Evolutionary conservation across 192 early-diverging fungal species (phyloP), one percentile per base, ranked within the genome.

Genomic region (Pilaira anomala): DNA sequence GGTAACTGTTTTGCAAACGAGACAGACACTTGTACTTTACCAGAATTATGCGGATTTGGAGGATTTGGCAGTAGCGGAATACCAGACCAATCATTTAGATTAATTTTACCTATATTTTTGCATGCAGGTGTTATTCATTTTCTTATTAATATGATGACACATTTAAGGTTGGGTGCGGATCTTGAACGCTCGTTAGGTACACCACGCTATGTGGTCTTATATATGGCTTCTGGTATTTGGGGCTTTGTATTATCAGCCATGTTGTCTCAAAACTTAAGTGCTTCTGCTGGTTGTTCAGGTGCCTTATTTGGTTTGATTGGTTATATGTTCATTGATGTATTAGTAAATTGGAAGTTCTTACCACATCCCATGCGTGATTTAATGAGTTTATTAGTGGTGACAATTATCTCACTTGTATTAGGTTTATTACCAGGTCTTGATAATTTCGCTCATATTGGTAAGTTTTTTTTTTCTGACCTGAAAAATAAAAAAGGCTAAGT

Each of bases 381-480:
- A 7, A 65, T 79, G 59, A 90, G 88, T 64, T 75, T 94, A 22
- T 42, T 85, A 3, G 25, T 88, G 18, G 71, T 84, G 39, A 89
- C 91, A 25, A 11, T 87, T 7, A 50, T 91, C 33, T 85, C 86
- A 3, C 81, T 95, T 59, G 73, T 81, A 13, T 66, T 93, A 13
- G 93, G 93, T 1, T 77, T 87, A 30, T 68, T 95, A 22, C 91
- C 91, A 0, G 83, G 76, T n/a, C 45, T 66, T 49, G 92, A 94
- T 73, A 93, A 94, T 72, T 91, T 91, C 74, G 90, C 93, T 18
- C 93, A 94, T 78, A 77, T 93, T 45, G 93, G 67, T 55, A 56
- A 42, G 42, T 62, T 88, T 63, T 14, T 28, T 62, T 88, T 63
- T 14, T 28, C 1, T 51, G 18, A 25, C 4, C 11, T 1, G 40